Evolutionary conservation across 1,139 yeast genomes (phyloP).

Genomic region (Pichia sorboxylosa): DNA sequence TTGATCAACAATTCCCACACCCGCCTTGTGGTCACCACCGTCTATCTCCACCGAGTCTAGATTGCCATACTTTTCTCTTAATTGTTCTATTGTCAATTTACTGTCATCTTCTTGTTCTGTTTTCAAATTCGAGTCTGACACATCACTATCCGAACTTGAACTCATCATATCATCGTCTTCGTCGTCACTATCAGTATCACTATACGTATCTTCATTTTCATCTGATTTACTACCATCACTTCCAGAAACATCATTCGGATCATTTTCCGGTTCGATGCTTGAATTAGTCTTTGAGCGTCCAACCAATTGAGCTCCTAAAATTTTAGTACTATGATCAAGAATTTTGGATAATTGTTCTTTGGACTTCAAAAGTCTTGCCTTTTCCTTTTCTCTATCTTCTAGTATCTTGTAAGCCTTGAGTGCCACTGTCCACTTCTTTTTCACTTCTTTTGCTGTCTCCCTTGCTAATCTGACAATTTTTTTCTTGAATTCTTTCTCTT

Average conservation of each 20-base stretch:
- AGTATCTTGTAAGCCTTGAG: conserved; percentile 60
- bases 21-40: conserved; percentile 2
- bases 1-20: conserved; percentile 16
- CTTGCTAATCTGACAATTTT: conserved; percentile 61
- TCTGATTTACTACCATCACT: conserved; percentile 9
- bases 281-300: conserved; percentile 22
- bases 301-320: conserved; percentile 73
- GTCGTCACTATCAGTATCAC: conserved; percentile 18
- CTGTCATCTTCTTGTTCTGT: conserved; percentile 30
- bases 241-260: too few relatives aligned
- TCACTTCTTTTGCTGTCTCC: conserved; percentile 71
- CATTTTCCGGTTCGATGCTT: conserved; percentile 2
- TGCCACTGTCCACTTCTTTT: conserved; percentile 85
- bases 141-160: conserved; percentile 10
- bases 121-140: conserved; percentile 3
- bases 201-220: conserved; percentile 17
- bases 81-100: conserved; percentile 51
- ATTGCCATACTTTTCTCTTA: conserved; percentile 51
- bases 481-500: conserved; percentile 58
- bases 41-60: conserved; percentile 20
- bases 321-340: conserved; percentile 82
- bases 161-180: conserved; percentile 15
- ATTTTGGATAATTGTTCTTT: conserved; percentile 82
- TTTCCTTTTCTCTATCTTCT: conserved; percentile 49
- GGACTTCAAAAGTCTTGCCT: conserved; percentile 63